Evolutionary conservation across 2,329 filamentous ascomycete species (phyloP).

Genomic region (Hortaea sp.): DNA sequence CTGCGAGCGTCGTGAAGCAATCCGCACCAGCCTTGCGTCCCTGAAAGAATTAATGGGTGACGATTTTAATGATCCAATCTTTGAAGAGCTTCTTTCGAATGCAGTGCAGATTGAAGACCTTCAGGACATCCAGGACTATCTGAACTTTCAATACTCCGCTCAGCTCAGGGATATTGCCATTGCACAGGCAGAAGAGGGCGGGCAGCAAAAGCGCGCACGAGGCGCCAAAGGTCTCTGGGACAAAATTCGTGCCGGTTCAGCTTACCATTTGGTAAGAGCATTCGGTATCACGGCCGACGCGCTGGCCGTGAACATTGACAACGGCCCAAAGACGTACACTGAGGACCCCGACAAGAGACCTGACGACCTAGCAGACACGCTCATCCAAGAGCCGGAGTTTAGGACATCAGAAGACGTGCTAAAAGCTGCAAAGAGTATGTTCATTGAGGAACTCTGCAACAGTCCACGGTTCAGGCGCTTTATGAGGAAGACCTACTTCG

Average conservation of each 20-base stretch:
- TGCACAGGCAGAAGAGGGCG: conserved; percentile 51
- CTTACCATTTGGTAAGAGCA: conserved; percentile 72
- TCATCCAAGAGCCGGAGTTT: conserved; percentile 63
- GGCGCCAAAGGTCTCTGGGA: conserved; percentile 73
- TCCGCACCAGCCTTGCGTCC: conserved; percentile 69
- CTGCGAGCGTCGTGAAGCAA: conserved; percentile 78
- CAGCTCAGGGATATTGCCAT: conserved; percentile 72
- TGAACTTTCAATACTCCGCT: conserved; percentile 84
- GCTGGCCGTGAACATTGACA: conserved; percentile 75
- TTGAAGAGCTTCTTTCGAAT: conserved; percentile 71
- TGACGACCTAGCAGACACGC: conserved; percentile 73
- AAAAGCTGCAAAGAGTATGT: conserved; percentile 73
- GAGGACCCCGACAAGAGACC: conserved; percentile 76
- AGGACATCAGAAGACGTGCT: conserved; percentile 66
- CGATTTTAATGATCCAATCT: conserved; percentile 58
- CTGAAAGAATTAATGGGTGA: conserved; percentile 46
- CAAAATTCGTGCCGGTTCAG: conserved; percentile 68
- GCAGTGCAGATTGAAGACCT: conserved; percentile 88
- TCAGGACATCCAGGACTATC: conserved; percentile 90
- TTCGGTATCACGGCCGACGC: conserved; percentile 86
- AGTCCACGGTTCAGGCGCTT: conserved; percentile 85
- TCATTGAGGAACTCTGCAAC: conserved; percentile 78
- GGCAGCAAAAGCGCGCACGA: conserved; percentile 70
- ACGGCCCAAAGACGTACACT: conserved; percentile 68
- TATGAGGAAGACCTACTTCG: conserved; percentile 74